A percentile compares a stretch with the other conserved stretches of the same genome.
These are phyloP conservation scores for Talaromyces verruculosus DNA, from an alignment of 2,329 filamentous ascomycete species.

Conservation along the genomic window DNA sequence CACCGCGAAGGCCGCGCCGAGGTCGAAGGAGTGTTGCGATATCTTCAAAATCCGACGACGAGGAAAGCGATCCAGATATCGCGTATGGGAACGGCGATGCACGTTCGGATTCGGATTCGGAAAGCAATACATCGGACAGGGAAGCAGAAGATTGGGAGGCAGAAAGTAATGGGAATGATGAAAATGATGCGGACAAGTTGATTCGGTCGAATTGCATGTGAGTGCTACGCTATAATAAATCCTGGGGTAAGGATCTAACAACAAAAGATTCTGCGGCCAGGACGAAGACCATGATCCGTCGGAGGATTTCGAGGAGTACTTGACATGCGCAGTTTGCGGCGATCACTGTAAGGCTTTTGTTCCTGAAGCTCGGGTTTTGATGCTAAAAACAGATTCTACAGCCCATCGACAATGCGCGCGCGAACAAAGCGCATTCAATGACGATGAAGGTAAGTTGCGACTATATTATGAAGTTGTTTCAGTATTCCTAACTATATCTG, in stretches of 20 bases:
- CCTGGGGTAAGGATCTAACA: conserved; percentile 32
- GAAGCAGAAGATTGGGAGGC: conserved; percentile 53
- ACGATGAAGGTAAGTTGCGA: conserved; percentile 61
- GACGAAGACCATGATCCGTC: conserved; percentile 80
- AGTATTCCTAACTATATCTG: not conserved
- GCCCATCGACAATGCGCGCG: conserved; percentile 90
- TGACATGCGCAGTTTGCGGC: conserved; percentile 74
- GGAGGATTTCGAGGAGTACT: conserved; percentile 75
- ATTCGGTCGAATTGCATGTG: conserved; percentile 65
- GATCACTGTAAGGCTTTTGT: conserved; percentile 69
- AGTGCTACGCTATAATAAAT: conserved; percentile 30
- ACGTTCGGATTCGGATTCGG: conserved; percentile 39
- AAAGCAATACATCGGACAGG: conserved; percentile 60
- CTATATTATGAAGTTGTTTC: conserved; percentile 12
- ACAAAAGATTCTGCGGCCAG: conserved; percentile 72
- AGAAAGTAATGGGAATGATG: conserved; percentile 42
- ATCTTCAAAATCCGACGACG: conserved; percentile 40
- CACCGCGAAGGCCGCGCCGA: conserved; percentile 17
- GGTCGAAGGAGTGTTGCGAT: conserved; percentile 33
- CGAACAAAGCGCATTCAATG: conserved; percentile 62
- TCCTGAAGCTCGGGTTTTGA: not conserved
- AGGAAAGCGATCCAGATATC: conserved; percentile 45
- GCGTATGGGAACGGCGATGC: conserved; percentile 45
- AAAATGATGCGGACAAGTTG: conserved; percentile 46
- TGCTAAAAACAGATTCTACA: conserved; percentile 48